A percentile compares a stretch with the other conserved stretches of the same genome.
phyloP scores from a whole-genome alignment of 2,329 filamentous ascomycete species.

The Orbilia oligospora region DNA sequence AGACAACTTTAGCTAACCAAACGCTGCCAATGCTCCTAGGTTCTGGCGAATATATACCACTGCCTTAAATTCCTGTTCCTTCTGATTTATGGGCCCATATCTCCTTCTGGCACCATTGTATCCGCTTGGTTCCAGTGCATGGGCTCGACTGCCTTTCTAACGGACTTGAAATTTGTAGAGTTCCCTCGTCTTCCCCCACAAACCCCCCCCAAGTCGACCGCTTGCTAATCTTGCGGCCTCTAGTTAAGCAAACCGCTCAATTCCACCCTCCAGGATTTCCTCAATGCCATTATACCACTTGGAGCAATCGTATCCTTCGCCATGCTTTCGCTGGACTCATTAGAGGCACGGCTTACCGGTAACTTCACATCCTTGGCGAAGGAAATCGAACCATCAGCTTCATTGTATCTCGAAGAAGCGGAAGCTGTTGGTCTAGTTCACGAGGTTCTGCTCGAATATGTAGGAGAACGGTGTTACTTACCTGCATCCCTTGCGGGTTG shows the following conservation, averaged over 20 bases:
- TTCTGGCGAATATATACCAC: slow-evolving; percentile 79
- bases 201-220: neutral
- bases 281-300: slow-evolving; percentile 61
- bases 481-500: slow-evolving; percentile 61
- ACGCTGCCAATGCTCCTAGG: slow-evolving; percentile 35
- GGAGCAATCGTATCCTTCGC: slow-evolving; percentile 63
- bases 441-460: slow-evolving; percentile 62
- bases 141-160: slow-evolving; percentile 77
- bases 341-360: slow-evolving; percentile 60
- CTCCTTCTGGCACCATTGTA: slow-evolving; percentile 74
- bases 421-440: slow-evolving; percentile 58
- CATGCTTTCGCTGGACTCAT: slow-evolving; percentile 62
- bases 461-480: slow-evolving; percentile 43
- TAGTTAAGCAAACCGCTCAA: slow-evolving; percentile 61
- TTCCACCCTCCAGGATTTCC: slow-evolving; percentile 60
- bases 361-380: slow-evolving; percentile 42
- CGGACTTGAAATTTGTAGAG: slow-evolving; percentile 59
- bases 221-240: slow-evolving; percentile 24
- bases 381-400: slow-evolving; percentile 46
- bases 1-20: neutral
- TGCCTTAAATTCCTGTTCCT: slow-evolving; percentile 81
- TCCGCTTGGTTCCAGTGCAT: slow-evolving; percentile 83
- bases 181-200: neutral
- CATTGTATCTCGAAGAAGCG: slow-evolving; percentile 61
- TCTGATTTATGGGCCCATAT: slow-evolving; percentile 74